Conservation (phyloP, 2,329 filamentous ascomycete genomes). For the Colletotrichum sp. region DNA sequence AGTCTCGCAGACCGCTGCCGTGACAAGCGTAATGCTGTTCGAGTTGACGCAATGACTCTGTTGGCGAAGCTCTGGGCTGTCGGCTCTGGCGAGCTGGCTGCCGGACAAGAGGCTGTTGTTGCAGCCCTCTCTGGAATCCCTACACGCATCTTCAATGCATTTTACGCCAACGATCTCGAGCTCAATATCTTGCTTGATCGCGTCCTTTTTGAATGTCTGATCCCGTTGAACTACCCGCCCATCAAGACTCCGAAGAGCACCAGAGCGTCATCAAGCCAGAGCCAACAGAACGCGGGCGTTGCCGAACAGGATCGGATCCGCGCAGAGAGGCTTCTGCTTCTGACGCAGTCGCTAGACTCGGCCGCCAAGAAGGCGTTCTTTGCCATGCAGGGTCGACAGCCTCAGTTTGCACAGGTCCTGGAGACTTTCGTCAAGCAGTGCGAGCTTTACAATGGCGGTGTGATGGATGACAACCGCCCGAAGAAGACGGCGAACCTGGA, state of each 20-base stretch:
- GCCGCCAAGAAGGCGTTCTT: conserved; percentile 89
- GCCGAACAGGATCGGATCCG: conserved; percentile 78
- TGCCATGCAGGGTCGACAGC: conserved; percentile 80
- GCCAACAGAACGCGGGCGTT: conserved; percentile 46
- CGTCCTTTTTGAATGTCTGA: conserved; percentile 83
- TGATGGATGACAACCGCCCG: conserved; percentile 75
- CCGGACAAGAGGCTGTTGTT: conserved; percentile 78
- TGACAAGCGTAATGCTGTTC: conserved; percentile 81
- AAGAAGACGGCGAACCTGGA: conserved; percentile 74
- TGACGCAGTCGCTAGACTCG: conserved; percentile 79
- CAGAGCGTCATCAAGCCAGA: conserved; percentile 57
- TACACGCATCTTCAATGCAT: conserved; percentile 82
- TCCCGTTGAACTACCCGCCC: conserved; percentile 88
- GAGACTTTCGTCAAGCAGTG: conserved; percentile 82
- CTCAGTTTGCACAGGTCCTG: conserved; percentile 74
- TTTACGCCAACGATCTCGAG: conserved; percentile 88
- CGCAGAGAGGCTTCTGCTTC: conserved; percentile 81
- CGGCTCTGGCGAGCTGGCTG: conserved; percentile 83
- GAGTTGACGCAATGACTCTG: conserved; percentile 85
- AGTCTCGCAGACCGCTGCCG: conserved; percentile 88
- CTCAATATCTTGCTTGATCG: conserved; percentile 85
- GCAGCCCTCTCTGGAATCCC: conserved; percentile 82
- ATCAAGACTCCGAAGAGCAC: conserved; percentile 58
- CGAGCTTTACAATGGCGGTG: conserved; percentile 88
- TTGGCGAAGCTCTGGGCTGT: conserved; percentile 93